Conservation (phyloP, 2,329 filamentous ascomycete genomes). For the Fusarium sp. region DNA sequence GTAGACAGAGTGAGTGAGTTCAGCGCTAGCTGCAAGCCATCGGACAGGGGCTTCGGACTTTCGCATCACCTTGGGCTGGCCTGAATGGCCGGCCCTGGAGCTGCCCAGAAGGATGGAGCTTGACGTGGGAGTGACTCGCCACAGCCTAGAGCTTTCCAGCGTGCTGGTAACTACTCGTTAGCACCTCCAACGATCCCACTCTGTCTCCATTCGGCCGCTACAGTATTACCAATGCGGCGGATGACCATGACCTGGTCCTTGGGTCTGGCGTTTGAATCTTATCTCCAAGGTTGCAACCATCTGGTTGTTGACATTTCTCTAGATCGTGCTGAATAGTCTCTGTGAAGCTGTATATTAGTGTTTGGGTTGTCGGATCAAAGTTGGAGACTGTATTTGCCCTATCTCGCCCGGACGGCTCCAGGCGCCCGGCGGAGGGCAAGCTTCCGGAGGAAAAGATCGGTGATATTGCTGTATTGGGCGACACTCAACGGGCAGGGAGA, state of each 20-base stretch:
- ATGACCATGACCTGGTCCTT: constrained; percentile 9
- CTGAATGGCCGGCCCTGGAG: constrained; percentile 12
- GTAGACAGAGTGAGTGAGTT: constrained; percentile 16
- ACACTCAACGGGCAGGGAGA: constrained; percentile 10
- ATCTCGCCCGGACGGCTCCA: not conserved
- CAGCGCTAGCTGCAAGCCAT: constrained; percentile 25
- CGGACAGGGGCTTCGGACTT: constrained; percentile 31
- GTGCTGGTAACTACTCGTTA: constrained; percentile 39
- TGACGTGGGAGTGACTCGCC: constrained; percentile 26
- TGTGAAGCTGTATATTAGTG: not conserved
- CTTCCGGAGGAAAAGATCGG: constrained; percentile 17
- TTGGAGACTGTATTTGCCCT: not conserved
- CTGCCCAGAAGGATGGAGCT: constrained; percentile 15
- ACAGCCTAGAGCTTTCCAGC: constrained; percentile 39
- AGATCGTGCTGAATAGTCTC: not conserved
- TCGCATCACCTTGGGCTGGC: constrained; percentile 11
- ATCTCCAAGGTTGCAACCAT: constrained; percentile 7
- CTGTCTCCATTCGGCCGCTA: constrained; percentile 27
- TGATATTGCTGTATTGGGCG: constrained; percentile 15
- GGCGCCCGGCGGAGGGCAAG: not conserved
- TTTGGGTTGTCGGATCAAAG: not conserved
- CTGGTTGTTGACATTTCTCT: not conserved
- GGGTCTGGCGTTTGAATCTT: constrained; percentile 1
- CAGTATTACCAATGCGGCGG: constrained; percentile 15
- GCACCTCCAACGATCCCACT: constrained; percentile 28